Conservation (phyloP, 805 yeast species). For the Pichia scutulata region DNA sequence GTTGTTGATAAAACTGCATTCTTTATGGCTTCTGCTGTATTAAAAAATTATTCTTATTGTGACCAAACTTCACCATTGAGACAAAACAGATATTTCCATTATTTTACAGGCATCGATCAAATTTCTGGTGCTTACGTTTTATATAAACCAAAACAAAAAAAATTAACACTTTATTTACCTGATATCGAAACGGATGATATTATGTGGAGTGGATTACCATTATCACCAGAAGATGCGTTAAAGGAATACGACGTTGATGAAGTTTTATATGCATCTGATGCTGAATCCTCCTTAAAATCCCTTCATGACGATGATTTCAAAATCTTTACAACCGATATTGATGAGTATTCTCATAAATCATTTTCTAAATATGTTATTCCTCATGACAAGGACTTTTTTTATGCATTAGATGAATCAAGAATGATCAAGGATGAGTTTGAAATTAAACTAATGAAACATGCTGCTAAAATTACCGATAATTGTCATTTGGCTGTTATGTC, state of each 20-base stretch:
- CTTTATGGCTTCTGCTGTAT: constrained; percentile 54
- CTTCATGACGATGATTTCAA: constrained; percentile 23
- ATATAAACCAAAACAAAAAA: constrained; percentile 45
- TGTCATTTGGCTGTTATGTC: constrained; percentile 91
- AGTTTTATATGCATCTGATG: constrained; percentile 53
- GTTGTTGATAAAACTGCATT: constrained; percentile 26
- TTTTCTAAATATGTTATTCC: constrained; percentile 34
- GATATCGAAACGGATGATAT: constrained; percentile 80
- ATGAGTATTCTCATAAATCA: constrained; percentile 33
- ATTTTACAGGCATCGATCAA: constrained; percentile 69
- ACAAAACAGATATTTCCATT: constrained; percentile 88
- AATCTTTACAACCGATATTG: constrained; percentile 50
- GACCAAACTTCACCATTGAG: constrained; percentile 75
- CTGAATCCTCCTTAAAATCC: constrained; percentile 31
- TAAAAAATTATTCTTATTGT: constrained; percentile 60
- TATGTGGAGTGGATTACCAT: constrained; percentile 94
- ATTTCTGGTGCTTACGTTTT: constrained; percentile 69
- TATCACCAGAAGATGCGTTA: constrained; percentile 56
- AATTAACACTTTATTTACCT: constrained; percentile 70
- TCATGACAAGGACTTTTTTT: constrained; percentile 43
- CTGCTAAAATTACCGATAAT: constrained; percentile 78
- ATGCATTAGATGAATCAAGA: constrained; percentile 83
- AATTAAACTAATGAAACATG: constrained; percentile 66
- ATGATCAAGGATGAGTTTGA: constrained; percentile 80
- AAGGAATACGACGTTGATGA: constrained; percentile 73